These are phyloP conservation scores for Theobroma cacao DNA, from an alignment of 345 rosid genomes.

Conservation along the genomic window DNA sequence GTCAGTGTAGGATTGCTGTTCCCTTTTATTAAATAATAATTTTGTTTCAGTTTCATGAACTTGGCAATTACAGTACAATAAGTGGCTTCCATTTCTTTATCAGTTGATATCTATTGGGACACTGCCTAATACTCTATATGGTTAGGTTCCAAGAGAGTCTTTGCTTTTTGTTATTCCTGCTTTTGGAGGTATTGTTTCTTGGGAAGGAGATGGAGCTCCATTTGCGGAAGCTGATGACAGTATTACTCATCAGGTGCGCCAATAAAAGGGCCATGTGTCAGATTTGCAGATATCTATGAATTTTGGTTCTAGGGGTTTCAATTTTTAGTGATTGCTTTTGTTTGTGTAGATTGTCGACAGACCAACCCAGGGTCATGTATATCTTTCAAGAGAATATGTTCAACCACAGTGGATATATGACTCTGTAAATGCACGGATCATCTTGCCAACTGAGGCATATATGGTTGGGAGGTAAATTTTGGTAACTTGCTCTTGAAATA, in stretches of 20 bases:
- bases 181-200: conserved; percentile 90
- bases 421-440: conserved; percentile 70
- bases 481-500: neutral
- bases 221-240: conserved; percentile 70
- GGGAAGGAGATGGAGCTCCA: conserved; percentile 97
- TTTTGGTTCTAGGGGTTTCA: neutral
- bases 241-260: conserved; percentile 87
- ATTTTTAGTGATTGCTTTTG: neutral
- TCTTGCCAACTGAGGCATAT: conserved; percentile 70
- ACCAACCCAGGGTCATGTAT: conserved; percentile 78
- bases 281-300: neutral
- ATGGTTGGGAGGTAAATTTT: conserved; percentile 70
- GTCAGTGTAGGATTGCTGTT: neutral
- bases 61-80: neutral
- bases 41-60: neutral
- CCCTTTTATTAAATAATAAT: neutral
- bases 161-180: conserved; percentile 87
- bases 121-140: neutral
- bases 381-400: conserved; percentile 79
- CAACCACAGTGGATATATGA: conserved; percentile 97
- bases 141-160: conserved; percentile 94
- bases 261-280: neutral
- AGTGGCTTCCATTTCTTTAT: neutral
- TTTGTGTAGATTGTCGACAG: conserved; percentile 80
- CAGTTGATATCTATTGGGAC: neutral